Percentiles rank a stretch among this genome's conserved stretches.
These are phyloP conservation scores for Trypanosoma platydactyli DNA, from an alignment of 208 protist genomes.

Conservation along the genomic window DNA sequence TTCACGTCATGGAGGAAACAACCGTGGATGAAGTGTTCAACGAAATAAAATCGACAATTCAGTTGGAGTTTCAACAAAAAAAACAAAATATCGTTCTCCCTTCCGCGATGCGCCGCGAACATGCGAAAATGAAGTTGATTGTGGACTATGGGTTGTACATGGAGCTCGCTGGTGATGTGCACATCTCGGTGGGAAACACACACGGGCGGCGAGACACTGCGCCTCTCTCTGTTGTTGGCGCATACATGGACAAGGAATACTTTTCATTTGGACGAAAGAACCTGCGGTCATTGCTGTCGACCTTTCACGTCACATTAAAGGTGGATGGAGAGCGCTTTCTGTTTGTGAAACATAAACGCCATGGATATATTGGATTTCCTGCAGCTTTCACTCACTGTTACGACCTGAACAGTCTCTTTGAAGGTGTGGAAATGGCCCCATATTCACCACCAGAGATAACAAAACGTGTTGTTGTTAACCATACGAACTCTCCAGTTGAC, in stretches of 20 bases:
- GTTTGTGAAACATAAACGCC: constrained; percentile 65
- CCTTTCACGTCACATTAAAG: constrained; percentile 78
- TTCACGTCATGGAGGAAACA: constrained; percentile 41
- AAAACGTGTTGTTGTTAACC: constrained; percentile 11
- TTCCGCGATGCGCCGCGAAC: constrained; percentile 15
- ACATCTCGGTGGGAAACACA: constrained; percentile 60
- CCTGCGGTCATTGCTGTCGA: constrained; percentile 30
- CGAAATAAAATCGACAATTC: constrained; percentile 51
- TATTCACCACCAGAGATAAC: constrained; percentile 2
- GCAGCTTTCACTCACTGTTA: constrained; percentile 67
- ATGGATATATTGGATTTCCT: constrained; percentile 78
- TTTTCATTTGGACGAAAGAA: constrained; percentile 62
- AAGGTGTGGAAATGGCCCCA: constrained; percentile 26
- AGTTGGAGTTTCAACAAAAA: constrained; percentile 34
- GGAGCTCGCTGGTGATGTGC: constrained; percentile 59
- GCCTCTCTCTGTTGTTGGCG: constrained; percentile 72
- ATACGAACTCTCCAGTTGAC: constrained; percentile 37
- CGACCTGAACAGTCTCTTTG: constrained; percentile 73
- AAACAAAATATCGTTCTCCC: constrained; percentile 14
- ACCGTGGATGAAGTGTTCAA: constrained; percentile 42
- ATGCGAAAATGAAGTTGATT: constrained; percentile 42
- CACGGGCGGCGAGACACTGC: constrained; percentile 60
- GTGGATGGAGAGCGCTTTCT: constrained; percentile 78
- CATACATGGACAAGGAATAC: constrained; percentile 66
- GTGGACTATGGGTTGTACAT: constrained; percentile 56